Evolutionary conservation across 306 rosid genomes (phyloP), one percentile per base, ranked within the genome.

Genomic region (Alnus glutinosa): DNA sequence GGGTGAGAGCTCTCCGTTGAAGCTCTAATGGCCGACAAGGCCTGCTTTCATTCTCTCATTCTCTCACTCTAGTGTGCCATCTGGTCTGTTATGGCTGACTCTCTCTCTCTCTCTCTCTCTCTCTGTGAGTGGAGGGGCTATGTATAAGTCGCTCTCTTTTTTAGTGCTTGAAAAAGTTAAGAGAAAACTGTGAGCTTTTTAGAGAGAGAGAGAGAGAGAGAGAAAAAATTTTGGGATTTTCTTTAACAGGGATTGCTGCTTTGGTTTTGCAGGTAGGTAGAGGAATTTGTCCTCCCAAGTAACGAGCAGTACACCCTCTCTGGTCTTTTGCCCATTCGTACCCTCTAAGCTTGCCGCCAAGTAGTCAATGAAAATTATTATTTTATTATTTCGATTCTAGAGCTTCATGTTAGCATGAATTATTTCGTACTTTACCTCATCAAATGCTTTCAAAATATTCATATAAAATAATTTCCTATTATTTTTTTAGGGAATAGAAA

Each of bases 21-120:
- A 87, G 89, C 82, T 87, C 59, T 73, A 86, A 83, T 89, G 96
- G 93, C 93, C 93, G 93, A 91, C 93, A 89, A 84, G 78, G 78
- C 93, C 92, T 88, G 96, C 83, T 73, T 47, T 81, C 79, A 78
- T 85, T 61, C 74, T 55, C 30, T 37, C 66, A 30, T 77, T 55
- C 71, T 70, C 78, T 79, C 73, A 78, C 69, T 47, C 73, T 54
- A 51, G 2, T n/a, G 7, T 44, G 13, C 11, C 12, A 3, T 42
- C 34, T 66, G 71, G 44, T 75, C 75, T 46, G 47, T 39, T 46
- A 59, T 36, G 51, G 55, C 62, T 75, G 39, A n/a, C 55, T 58
- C 73, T 52, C 18, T 71, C 80, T 34, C 50, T 59, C 71, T 48
- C 54, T 16, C 54, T 81, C 46, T 71, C 36, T 75, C 76, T 69